Evolutionary conservation across 176 grass and related monocot genomes (phyloP), one percentile per base, ranked within the genome.

Genomic region (Tuctoria greenei): DNA sequence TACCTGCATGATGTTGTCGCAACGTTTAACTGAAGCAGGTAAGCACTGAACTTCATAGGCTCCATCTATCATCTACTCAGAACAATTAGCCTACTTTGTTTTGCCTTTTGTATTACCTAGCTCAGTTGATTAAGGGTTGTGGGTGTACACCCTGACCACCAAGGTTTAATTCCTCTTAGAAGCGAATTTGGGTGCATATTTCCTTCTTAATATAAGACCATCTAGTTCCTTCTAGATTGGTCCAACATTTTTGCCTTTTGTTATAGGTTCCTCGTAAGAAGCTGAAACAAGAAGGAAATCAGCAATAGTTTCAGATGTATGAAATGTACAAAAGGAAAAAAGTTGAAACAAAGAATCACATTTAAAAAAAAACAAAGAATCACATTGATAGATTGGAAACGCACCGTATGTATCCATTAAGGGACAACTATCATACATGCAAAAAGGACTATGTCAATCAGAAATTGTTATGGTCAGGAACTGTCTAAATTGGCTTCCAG

Each of bases 221-320:
- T n/a, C n/a, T n/a, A n/a, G n/a, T n/a, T n/a, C n/a, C n/a, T n/a
- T n/a, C n/a, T n/a, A n/a, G n/a, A n/a, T n/a, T n/a, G n/a, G n/a
- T n/a, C n/a, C n/a, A n/a, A n/a, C n/a, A 10, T 65, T 61, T 39
- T 72, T 69, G 52, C 90, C 54, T 84, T 86, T 98, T 39, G 86
- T 73, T 66, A 74, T 21, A 6, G 86, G 75, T 78, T 98, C 95
- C 65, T 92, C 91, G 31, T 86, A 98, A 34, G 95, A 98, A 79
- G 91, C 91, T 98, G 84, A 82, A 23, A 43, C 20, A 47, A 60
- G 15, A 42, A 62, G 73, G 35, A 71, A 77, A 51, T 31, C 25
- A 54, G 20, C 10, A 21, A 57, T 4, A 38, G 65, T 71, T 73
- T 79, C 21, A 85, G 15, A 24, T 61, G 49, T 10, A 60, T 67